A percentile compares a stretch with the other conserved stretches of the same genome.
Evolutionary conservation across 768 basidiomycete species (phyloP).

Genomic region (Mycena rosella): DNA sequence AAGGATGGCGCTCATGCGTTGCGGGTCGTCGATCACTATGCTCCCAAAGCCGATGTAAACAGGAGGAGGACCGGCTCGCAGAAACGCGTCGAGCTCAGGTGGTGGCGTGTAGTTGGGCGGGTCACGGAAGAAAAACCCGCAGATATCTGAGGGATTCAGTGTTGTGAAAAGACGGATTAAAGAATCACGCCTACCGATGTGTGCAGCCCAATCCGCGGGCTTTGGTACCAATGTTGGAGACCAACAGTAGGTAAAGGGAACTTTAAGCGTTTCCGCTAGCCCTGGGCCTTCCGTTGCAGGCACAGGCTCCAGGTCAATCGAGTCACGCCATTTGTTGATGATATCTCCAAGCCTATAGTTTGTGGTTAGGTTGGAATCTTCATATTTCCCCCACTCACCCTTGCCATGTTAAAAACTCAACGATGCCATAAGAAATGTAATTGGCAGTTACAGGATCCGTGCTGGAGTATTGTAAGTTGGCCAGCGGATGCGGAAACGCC

Average conservation of each 20-base stretch:
- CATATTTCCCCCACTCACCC: conserved; percentile 41
- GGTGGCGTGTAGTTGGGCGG: conserved; percentile 49
- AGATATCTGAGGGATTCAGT: conserved; percentile 51
- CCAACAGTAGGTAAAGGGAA: conserved; percentile 60
- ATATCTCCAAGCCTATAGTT: conserved; percentile 54
- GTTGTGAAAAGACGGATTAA: conserved; percentile 36
- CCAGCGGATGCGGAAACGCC: conserved; percentile 60
- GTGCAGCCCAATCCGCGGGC: conserved; percentile 56
- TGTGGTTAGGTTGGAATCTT: not conserved
- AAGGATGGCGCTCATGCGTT: conserved; percentile 46
- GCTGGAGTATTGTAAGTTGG: conserved; percentile 54
- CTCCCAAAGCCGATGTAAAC: conserved; percentile 60
- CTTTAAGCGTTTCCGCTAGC: conserved; percentile 51
- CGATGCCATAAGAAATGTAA: conserved; percentile 56
- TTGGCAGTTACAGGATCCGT: conserved; percentile 55
- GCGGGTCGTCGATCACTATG: conserved; percentile 31
- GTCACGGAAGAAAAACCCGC: conserved; percentile 59
- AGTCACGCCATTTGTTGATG: conserved; percentile 56
- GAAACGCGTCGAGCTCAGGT: conserved; percentile 48
- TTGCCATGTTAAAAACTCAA: conserved; percentile 58
- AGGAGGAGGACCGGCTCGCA: conserved; percentile 50
- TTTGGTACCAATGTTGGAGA: conserved; percentile 54
- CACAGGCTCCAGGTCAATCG: conserved; percentile 53
- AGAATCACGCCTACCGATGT: conserved; percentile 54
- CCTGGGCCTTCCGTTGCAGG: conserved; percentile 50